Base-by-base conservation (phyloP, 108 stramenopile genomes). In the Epithemia pelagica region DNA sequence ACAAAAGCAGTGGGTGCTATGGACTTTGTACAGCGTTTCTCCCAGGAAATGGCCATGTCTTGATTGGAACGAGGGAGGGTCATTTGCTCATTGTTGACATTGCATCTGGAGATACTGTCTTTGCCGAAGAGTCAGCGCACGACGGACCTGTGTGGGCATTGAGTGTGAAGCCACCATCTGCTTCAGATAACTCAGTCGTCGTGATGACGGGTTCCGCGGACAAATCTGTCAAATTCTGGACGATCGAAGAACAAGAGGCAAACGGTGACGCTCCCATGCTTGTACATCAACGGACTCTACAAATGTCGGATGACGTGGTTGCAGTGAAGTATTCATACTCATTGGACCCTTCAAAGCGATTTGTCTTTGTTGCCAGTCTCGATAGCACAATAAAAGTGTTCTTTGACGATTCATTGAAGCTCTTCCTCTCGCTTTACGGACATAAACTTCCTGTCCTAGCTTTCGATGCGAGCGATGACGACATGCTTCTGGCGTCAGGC, bases 361-460 rank as follows among this genome's bases (percentile, higher is more conserved):
- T 88, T 70, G 76, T 91, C 58, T 92, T 85, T 79, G 94, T 90
- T 30, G 90, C 96, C 0, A 80, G 89, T 32, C 74, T 98, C 60
- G 99, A 99, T 75, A 89, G 82, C 56, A 97, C 94, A 18, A 91
- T 99, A 65, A 96, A 96, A 69, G 96, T 99, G 19, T 97, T 98
- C 76, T 98, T 95, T 71, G 95, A 98, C 64, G 99, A 99, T 76
- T 87, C 96, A 2, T 88, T 99, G 57, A 98, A 98, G 78, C 97
- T 99, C 71, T 97, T 95, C 70, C 66, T 99, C 63, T 90, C 86
- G 65, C 82, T 99, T 0, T 99, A 98, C 70, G 99, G 99, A 2
- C 99, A 99, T 74, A 96, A 95, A 67, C 87, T 99, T 28, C 97
- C 99, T 7, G 97, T 93, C 1, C 76, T 98, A 31, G 91, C 91